A percentile compares a stretch with the other conserved stretches of the same genome.
These are phyloP conservation scores for Starmerella floris DNA, from an alignment of 805 yeast species.

Conservation along the genomic window DNA sequence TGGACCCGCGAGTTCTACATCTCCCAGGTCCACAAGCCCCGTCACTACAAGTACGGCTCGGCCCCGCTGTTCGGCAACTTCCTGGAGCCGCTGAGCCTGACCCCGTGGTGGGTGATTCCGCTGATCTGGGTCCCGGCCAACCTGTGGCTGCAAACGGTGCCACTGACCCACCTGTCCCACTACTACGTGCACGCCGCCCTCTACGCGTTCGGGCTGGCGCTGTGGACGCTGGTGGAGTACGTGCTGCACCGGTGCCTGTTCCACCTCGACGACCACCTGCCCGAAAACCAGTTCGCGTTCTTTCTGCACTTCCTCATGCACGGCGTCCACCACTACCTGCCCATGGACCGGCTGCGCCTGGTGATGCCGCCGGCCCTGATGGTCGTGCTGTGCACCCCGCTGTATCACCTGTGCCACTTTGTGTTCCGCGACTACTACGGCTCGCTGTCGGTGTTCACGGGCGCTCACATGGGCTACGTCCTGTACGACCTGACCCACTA, in stretches of 20 bases:
- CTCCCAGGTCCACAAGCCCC: constrained; percentile 94
- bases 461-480: constrained; percentile 89
- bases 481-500: constrained; percentile 90
- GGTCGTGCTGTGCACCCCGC: constrained; percentile 57
- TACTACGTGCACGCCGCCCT: constrained; percentile 28
- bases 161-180: constrained; percentile 36
- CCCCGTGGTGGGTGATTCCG: constrained; percentile 94
- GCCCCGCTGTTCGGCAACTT: constrained; percentile 93
- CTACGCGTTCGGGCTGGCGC: constrained; percentile 68
- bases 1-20: constrained; percentile 82
- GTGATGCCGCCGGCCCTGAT: constrained; percentile 95
- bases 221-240: constrained; percentile 91
- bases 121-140: constrained; percentile 75
- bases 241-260: constrained; percentile 77
- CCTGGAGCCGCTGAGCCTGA: constrained; percentile 76
- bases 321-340: constrained; percentile 93
- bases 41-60: constrained; percentile 94
- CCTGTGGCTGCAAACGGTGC: constrained; percentile 45
- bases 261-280: constrained; percentile 80
- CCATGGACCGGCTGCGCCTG: constrained; percentile 86
- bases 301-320: constrained; percentile 82
- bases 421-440: constrained; percentile 58
- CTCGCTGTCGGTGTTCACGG: constrained; percentile 90
- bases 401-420: constrained; percentile 62
- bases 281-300: constrained; percentile 61